Percentiles rank a stretch among this genome's conserved stretches.
Conservation (phyloP, 495 filamentous ascomycete species). For the Glonium stellatum region DNA sequence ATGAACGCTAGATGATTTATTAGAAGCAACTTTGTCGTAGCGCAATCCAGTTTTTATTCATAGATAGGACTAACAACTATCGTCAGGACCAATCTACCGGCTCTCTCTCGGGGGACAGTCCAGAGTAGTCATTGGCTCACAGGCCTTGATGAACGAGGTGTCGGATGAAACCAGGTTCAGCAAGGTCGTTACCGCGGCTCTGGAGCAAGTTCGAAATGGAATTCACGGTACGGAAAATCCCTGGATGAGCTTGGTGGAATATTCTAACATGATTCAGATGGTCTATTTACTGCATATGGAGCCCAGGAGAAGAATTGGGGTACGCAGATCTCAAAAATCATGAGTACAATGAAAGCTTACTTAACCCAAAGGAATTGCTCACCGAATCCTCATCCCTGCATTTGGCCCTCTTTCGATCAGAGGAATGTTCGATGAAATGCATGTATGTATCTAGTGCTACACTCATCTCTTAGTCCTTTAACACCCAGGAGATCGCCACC, state of each 20-base stretch:
- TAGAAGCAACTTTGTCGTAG: neutral
- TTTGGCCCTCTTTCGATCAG: slow-evolving; percentile 16
- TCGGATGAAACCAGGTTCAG: slow-evolving; percentile 11
- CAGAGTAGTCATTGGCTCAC: slow-evolving; percentile 12
- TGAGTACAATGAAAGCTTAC: neutral
- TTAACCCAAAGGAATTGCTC: slow-evolving; percentile 8
- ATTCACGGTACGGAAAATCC: neutral
- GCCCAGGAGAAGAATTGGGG: slow-evolving; percentile 19
- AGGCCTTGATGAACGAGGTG: slow-evolving; percentile 15
- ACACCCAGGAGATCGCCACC: too few relatives aligned
- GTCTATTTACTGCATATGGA: slow-evolving; percentile 12
- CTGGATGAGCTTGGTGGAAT: neutral
- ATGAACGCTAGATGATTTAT: neutral
- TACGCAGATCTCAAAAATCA: neutral
- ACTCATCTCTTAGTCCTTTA: neutral
- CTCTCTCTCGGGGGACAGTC: neutral
- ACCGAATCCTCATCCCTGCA: slow-evolving; percentile 12
- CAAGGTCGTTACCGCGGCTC: slow-evolving; percentile 3
- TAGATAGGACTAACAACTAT: neutral
- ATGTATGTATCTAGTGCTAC: slow-evolving; percentile 9
- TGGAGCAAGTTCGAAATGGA: slow-evolving; percentile 17
- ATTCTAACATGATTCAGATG: slow-evolving; percentile 3
- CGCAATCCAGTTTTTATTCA: neutral
- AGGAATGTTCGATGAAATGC: slow-evolving; percentile 21
- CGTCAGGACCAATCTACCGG: slow-evolving; percentile 10